Evolutionary conservation across 1,284 basidiomycete genomes (phyloP).

Genomic region (Tilletia walkeri): DNA sequence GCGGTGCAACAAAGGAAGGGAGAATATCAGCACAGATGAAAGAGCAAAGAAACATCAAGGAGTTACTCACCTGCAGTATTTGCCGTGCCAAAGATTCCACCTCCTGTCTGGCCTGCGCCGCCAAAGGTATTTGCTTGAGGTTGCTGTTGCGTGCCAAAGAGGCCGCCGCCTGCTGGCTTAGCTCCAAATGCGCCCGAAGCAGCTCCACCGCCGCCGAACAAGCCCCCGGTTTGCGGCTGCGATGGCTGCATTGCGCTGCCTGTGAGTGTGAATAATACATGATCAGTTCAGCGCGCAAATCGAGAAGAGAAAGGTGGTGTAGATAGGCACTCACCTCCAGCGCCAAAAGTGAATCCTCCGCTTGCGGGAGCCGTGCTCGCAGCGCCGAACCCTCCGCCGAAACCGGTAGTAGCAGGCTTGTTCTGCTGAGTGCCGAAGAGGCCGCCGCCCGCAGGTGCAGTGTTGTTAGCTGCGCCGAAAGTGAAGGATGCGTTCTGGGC

Average conservation of each 20-base stretch:
- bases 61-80: background rate
- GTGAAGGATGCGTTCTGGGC: conserved; percentile 18
- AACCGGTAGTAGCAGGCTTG: conserved; percentile 44
- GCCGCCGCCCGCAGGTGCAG: conserved; percentile 25
- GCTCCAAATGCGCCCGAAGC: background rate
- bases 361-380: background rate
- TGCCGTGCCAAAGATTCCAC: background rate
- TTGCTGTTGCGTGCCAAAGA: conserved; percentile 1
- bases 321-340: background rate
- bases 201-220: background rate
- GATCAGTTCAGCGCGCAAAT: background rate
- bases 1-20: too few relatives aligned
- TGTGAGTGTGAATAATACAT: background rate
- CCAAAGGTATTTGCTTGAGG: background rate
- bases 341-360: background rate
- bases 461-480: background rate
- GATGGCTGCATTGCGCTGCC: conserved; percentile 1
- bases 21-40: too few relatives aligned
- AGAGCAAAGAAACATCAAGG: too few relatives aligned
- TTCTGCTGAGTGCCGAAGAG: conserved; percentile 55
- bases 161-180: conserved; percentile 14
- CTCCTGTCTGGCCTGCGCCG: background rate
- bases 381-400: conserved; percentile 25
- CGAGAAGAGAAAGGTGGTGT: background rate
- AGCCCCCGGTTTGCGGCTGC: background rate